Percentiles rank a stretch among this genome's conserved stretches.
Conservation (phyloP, 805 yeast genomes). For the Metschnikowia lunata region DNA sequence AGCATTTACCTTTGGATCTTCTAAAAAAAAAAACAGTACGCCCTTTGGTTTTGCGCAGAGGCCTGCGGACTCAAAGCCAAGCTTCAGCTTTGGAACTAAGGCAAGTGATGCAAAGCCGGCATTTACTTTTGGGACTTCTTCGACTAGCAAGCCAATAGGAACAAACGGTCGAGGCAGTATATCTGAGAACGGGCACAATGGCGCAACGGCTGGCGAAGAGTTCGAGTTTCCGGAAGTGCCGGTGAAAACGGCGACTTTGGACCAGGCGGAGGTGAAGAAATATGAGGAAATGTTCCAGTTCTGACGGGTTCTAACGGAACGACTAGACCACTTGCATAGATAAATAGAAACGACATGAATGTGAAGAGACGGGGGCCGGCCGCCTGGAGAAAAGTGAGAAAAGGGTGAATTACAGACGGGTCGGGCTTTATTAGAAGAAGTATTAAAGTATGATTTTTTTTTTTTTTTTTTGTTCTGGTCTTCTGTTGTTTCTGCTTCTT, state of each 20-base stretch:
- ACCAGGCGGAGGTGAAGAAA: constrained; percentile 24
- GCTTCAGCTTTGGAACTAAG: constrained; percentile 1
- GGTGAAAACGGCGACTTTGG: constrained; percentile 17
- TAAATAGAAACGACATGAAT: no score
- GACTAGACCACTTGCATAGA: no score
- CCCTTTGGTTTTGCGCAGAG: neutral
- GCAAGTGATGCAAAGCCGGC: neutral
- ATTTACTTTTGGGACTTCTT: constrained; percentile 1
- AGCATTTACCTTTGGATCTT: neutral
- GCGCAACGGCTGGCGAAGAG: neutral
- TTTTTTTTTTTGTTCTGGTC: no score
- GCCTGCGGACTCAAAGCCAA: neutral
- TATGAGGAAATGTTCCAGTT: constrained; percentile 27
- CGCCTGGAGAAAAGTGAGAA: no score
- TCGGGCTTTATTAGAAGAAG: no score
- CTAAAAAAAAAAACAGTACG: no score
- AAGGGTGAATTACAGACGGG: no score
- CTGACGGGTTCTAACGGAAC: no score
- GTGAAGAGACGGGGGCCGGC: no score
- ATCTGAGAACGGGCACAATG: neutral
- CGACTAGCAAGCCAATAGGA: neutral
- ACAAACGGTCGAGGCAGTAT: neutral
- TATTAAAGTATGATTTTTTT: no score
- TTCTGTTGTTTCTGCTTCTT: no score
- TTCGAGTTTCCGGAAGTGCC: constrained; percentile 25